Percentiles rank a stretch among this genome's conserved stretches.
These are phyloP conservation scores for Dendrothele bispora DNA, from an alignment of 768 basidiomycete species.

Conservation along the genomic window DNA sequence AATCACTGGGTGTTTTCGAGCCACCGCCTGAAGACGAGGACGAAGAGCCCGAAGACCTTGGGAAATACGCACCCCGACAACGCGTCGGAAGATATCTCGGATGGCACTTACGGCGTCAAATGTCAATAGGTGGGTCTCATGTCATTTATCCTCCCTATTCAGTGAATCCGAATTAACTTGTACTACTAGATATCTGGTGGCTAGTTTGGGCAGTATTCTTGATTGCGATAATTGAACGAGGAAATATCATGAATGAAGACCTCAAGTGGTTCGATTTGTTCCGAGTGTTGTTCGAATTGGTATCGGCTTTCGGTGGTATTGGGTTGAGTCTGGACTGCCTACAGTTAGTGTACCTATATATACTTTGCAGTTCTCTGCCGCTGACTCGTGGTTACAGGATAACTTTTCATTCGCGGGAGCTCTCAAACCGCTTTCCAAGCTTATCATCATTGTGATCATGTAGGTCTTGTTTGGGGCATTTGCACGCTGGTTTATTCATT, in stretches of 20 bases:
- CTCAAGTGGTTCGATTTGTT: constrained; percentile 67
- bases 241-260: constrained; percentile 50
- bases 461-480: constrained; percentile 17
- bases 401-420: constrained; percentile 66
- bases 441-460: constrained; percentile 76
- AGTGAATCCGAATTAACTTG: not conserved
- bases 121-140: constrained; percentile 46
- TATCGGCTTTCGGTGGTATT: constrained; percentile 68
- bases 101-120: constrained; percentile 67
- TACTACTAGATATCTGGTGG: constrained; percentile 77
- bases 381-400: constrained; percentile 30
- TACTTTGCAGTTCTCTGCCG: not conserved
- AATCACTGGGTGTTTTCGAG: constrained; percentile 68
- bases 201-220: constrained; percentile 71
- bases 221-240: constrained; percentile 70
- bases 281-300: constrained; percentile 59
- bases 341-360: constrained; percentile 33
- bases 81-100: constrained; percentile 42
- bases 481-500: not conserved
- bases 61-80: constrained; percentile 36
- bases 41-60: constrained; percentile 43
- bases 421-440: constrained; percentile 64
- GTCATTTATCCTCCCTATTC: not conserved
- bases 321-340: constrained; percentile 64
- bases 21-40: constrained; percentile 48